Percentiles rank a stretch among this genome's conserved stretches.
Evolutionary conservation across 2,329 filamentous ascomycete species (phyloP).

Genomic region (Tolypocladium endophyticum): DNA sequence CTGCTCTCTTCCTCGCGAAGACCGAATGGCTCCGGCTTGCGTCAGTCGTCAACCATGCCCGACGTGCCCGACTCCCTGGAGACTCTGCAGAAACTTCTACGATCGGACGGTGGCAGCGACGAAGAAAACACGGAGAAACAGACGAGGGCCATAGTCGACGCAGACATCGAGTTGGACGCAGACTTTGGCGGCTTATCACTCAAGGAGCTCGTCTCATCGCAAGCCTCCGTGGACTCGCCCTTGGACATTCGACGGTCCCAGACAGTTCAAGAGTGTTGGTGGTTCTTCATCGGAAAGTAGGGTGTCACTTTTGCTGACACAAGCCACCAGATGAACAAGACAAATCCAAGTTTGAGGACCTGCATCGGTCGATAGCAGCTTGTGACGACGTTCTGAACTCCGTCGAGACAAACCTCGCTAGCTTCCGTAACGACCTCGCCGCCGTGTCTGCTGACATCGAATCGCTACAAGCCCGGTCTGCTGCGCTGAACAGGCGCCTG

Average conservation of each 20-base stretch:
- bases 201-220: constrained; percentile 51
- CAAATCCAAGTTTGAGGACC: constrained; percentile 74
- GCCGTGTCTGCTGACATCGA: constrained; percentile 93
- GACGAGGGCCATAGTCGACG: constrained; percentile 25
- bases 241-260: constrained; percentile 38
- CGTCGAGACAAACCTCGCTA: constrained; percentile 84
- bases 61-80: constrained; percentile 58
- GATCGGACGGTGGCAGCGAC: constrained; percentile 12
- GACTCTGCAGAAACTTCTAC: constrained; percentile 46
- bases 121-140: constrained; percentile 4
- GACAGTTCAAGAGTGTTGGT: constrained; percentile 62
- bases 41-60: constrained; percentile 38
- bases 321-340: constrained; percentile 59
- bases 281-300: neutral
- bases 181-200: constrained; percentile 74
- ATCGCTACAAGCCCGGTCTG: constrained; percentile 77
- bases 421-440: constrained; percentile 87
- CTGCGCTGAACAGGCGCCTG: constrained; percentile 70
- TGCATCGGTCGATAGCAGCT: constrained; percentile 78
- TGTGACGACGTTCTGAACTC: constrained; percentile 91
- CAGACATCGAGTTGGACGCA: constrained; percentile 54
- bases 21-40: constrained; percentile 58
- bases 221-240: constrained; percentile 9
- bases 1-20: constrained; percentile 55
- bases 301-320: neutral